A percentile compares a stretch with the other conserved stretches of the same genome.
Evolutionary conservation across 2,329 filamentous ascomycete species (phyloP).

Genomic region (Aurifilum marmelostoma): DNA sequence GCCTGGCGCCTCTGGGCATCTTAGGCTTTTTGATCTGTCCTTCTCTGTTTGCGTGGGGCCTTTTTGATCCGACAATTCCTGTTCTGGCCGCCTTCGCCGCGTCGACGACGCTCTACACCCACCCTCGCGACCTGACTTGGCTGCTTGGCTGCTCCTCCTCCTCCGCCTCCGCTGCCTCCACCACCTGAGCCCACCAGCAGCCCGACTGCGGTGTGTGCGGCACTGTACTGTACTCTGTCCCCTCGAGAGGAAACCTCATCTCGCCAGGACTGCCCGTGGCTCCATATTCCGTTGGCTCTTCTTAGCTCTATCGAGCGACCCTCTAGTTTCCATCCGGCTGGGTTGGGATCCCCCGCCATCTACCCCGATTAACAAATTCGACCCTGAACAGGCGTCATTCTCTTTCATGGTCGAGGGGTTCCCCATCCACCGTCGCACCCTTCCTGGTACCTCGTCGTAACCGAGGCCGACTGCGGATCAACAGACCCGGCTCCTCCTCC

Average conservation of each 20-base stretch:
- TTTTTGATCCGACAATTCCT: neutral
- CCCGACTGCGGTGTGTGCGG: too few species aligned
- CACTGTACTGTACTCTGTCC: too few species aligned
- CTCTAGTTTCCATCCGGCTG: conserved; percentile 6
- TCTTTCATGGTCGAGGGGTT: neutral
- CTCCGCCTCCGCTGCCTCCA: too few species aligned
- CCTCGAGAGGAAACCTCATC: neutral
- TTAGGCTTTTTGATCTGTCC: neutral
- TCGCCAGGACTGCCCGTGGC: neutral
- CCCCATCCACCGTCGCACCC: conserved; percentile 1
- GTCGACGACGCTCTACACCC: neutral
- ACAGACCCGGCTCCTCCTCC: neutral
- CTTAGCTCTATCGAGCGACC: neutral
- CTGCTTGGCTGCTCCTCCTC: too few species aligned
- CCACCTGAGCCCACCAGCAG: too few species aligned
- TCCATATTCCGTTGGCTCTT: neutral
- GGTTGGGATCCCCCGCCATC: conserved; percentile 16
- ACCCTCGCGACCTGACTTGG: too few species aligned
- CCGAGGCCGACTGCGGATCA: conserved; percentile 14
- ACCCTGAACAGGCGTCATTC: conserved; percentile 13
- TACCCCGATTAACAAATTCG: neutral
- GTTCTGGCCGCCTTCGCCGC: neutral
- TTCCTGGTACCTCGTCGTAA: neutral
- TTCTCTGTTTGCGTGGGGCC: neutral
- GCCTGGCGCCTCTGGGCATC: neutral